Evolutionary conservation across 83 land plant species (phyloP), one percentile per base, ranked within the genome.

Genomic region (Diphasiastrum complanatum): DNA sequence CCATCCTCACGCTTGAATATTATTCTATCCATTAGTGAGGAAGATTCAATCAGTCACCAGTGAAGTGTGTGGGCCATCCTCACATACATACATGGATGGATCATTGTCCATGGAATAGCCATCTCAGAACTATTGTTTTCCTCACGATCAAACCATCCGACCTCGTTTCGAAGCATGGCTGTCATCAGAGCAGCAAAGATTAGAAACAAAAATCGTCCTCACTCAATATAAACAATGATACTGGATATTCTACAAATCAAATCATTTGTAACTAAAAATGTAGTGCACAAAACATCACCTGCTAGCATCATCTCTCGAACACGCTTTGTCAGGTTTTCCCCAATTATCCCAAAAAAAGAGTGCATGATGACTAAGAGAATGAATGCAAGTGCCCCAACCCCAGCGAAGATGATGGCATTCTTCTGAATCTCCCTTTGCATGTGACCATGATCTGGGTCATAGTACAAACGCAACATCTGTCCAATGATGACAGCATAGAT

Each of bases 401-500:
- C 98, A 37, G 82, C 80, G 66, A 89, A 92, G 43, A 88, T 83
- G 61, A 89, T 85, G 12, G 84, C 90, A 41, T 66, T 82, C 45
- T 81, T 85, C 50, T 72, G 85, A 1, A 85, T 87, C 64, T 92
- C 91, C 45, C 73, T 78, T 33, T 81, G 77, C 82, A 89, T 84
- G 51, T 68, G 48, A 23, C 66, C 63, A 2, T 73, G 63, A 66
- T 92, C 81, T n/a, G 75, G 79, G 47, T 78, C 85, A 76, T 92
- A 92, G 65, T 86, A 92, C 14, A 85, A 85, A 30, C 85, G 91
- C 45, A 89, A 77, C 91, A 92, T 81, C 49, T 89, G 87, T 65
- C 86, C 80, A 79, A 89, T 92, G 5, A 84, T 87, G 33, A 88
- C 76, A 11, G 98, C 96, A 66, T 88, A 92, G 4, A 89, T 85